phyloP scores from a whole-genome alignment of 768 basidiomycete genomes.

The Gautieria morchelliformis region DNA sequence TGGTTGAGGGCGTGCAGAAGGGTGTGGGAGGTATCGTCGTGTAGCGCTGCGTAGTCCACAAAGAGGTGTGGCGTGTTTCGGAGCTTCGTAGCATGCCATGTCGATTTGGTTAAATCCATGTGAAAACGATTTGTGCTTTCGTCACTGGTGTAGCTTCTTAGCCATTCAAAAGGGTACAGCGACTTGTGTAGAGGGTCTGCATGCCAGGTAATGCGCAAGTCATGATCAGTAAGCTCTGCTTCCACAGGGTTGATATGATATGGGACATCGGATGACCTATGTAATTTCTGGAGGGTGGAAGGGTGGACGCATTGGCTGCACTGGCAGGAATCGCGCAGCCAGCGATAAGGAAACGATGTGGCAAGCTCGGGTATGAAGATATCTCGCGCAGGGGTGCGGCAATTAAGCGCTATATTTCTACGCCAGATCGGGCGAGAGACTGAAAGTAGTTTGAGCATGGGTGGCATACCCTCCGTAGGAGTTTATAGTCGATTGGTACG shows the following conservation, averaged over 20 bases:
- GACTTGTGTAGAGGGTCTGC: slow-evolving; percentile 45
- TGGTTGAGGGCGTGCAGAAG: slow-evolving; percentile 62
- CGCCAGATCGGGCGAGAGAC: no score
- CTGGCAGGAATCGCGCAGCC: slow-evolving; percentile 81
- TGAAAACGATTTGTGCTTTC: slow-evolving; percentile 33
- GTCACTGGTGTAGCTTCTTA: slow-evolving; percentile 37
- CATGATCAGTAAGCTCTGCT: slow-evolving; percentile 32
- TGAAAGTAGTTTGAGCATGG: no score
- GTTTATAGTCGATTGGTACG: no score
- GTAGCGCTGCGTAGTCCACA: slow-evolving; percentile 43
- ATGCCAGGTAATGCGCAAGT: slow-evolving; percentile 44
- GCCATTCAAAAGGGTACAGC: slow-evolving; percentile 38
- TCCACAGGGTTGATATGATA: slow-evolving; percentile 38
- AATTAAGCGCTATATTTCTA: neutral
- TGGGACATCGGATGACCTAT: slow-evolving; percentile 57
- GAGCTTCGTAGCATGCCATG: slow-evolving; percentile 40
- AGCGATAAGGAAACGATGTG: slow-evolving; percentile 50
- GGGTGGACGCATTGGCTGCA: slow-evolving; percentile 69
- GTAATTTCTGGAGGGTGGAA: slow-evolving; percentile 68
- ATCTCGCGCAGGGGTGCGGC: neutral
- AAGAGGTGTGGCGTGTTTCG: slow-evolving; percentile 34
- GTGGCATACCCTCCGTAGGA: no score
- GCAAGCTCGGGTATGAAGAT: slow-evolving; percentile 29
- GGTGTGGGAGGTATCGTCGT: slow-evolving; percentile 19
- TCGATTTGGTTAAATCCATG: slow-evolving; percentile 25